Conservation (phyloP, 257 asterid genomes). For the Eucommia ulmoides region DNA sequence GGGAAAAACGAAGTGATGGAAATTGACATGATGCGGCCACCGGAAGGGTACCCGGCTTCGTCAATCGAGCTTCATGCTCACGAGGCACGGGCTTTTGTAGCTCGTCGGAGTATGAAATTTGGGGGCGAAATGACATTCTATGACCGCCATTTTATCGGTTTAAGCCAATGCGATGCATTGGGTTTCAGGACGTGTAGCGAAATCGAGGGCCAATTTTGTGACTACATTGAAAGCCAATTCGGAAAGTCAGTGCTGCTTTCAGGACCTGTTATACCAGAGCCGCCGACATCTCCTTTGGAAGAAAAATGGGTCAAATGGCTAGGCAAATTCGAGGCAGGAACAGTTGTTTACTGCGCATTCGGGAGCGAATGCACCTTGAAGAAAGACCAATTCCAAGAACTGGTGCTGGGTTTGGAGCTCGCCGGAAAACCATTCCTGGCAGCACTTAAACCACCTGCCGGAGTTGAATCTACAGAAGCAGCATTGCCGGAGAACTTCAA, state of each 20-base stretch:
- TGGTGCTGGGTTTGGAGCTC: conserved; percentile 19
- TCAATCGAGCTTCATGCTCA: conserved; percentile 20
- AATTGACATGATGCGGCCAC: conserved; percentile 25
- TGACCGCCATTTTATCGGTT: conserved; percentile 16
- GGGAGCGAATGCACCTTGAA: too few relatives aligned
- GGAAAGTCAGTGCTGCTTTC: conserved; percentile 27
- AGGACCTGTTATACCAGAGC: conserved; percentile 32
- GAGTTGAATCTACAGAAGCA: conserved; percentile 8
- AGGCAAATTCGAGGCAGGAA: conserved; percentile 14
- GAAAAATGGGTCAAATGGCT: too few relatives aligned
- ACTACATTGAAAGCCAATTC: conserved; percentile 23
- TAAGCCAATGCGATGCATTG: conserved; percentile 21
- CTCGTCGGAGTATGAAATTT: conserved; percentile 12
- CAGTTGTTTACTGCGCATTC: conserved; percentile 31
- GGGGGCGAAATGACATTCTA: conserved; percentile 16
- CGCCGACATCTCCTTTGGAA: conserved; percentile 13
- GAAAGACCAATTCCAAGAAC: conserved; percentile 23
- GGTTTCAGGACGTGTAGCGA: conserved; percentile 31
- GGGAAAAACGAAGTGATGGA: conserved; percentile 9
- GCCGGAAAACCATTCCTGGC: too few relatives aligned
- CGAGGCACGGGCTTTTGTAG: conserved; percentile 23
- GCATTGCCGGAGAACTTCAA: conserved; percentile 19
- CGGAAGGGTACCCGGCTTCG: conserved; percentile 21
- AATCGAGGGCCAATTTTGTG: conserved; percentile 25
- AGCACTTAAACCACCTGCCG: too few relatives aligned